These are phyloP conservation scores for Tylopilus felleus DNA, from an alignment of 768 basidiomycete species.

Conservation along the genomic window DNA sequence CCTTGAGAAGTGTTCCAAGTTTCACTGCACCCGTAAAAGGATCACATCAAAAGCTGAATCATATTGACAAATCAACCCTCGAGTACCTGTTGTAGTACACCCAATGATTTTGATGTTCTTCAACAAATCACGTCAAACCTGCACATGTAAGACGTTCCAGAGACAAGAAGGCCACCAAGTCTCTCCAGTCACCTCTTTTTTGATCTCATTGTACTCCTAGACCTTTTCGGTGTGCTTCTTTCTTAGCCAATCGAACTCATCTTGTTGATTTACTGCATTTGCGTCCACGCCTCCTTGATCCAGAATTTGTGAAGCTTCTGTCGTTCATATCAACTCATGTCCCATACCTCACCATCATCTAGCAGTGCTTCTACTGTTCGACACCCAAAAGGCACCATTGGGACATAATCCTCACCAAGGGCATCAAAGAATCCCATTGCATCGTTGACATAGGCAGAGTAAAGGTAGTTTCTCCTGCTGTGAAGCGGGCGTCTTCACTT, in stretches of 20 bases:
- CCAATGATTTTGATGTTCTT: constrained; percentile 59
- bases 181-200: constrained; percentile 47
- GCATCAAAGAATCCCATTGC: constrained; percentile 36
- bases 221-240: constrained; percentile 40
- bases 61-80: neutral
- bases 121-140: constrained; percentile 59
- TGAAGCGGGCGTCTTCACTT: neutral
- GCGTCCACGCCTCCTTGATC: constrained; percentile 40
- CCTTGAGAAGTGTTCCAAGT: constrained; percentile 54
- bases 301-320: constrained; percentile 42
- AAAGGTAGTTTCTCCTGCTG: neutral
- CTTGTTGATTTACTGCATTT: constrained; percentile 29
- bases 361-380: constrained; percentile 41
- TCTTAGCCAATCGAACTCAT: constrained; percentile 44
- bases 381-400: constrained; percentile 35
- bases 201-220: constrained; percentile 36
- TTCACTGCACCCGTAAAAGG: constrained; percentile 60
- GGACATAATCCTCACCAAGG: constrained; percentile 36
- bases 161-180: neutral
- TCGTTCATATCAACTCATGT: constrained; percentile 51
- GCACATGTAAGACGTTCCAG: neutral
- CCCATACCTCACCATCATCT: constrained; percentile 45
- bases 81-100: constrained; percentile 69
- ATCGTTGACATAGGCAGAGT: constrained; percentile 24
- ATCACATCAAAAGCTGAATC: neutral